A percentile compares a stretch with the other conserved stretches of the same genome.
Evolutionary conservation across 805 yeast genomes (phyloP).

Genomic region (Scheffersomyces stipitis): DNA sequence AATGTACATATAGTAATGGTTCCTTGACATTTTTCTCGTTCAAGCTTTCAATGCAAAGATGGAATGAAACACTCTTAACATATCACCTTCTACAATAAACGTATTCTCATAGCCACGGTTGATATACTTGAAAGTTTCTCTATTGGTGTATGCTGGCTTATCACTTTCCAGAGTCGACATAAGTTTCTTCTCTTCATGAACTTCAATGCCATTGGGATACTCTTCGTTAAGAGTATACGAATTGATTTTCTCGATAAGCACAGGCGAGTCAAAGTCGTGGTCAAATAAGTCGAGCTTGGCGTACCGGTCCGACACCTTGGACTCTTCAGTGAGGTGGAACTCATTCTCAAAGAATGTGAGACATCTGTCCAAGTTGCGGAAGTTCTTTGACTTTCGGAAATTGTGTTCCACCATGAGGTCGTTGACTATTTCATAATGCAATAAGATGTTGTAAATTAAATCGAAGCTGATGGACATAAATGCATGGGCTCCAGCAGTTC

Average conservation of each 20-base stretch:
- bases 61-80: too few relatives aligned
- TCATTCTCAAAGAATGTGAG: conserved; percentile 14
- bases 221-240: conserved; percentile 5
- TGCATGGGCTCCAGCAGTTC: conserved; percentile 15
- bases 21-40: too few relatives aligned
- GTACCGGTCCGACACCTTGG: conserved; percentile 5
- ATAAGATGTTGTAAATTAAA: conserved; percentile 27
- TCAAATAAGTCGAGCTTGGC: conserved; percentile 20
- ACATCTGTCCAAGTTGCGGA: conserved; percentile 15
- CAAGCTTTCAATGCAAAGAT: too few relatives aligned
- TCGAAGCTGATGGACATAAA: conserved; percentile 28
- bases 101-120: conserved; percentile 2
- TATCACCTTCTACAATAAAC: too few relatives aligned
- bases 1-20: too few relatives aligned
- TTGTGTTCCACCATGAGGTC: conserved; percentile 14
- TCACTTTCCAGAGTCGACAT: neutral
- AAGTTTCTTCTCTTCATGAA: neutral
- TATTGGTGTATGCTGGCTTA: conserved; percentile 11
- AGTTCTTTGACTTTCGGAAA: conserved; percentile 2
- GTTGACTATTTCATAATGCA: conserved; percentile 21
- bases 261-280: conserved; percentile 29
- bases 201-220: conserved; percentile 2
- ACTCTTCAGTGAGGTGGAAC: conserved; percentile 17
- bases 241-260: conserved; percentile 14
- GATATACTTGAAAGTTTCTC: conserved; percentile 19